Evolutionary conservation across 129 eudicot genomes (phyloP).

Genomic region (Pulicaria dysenterica): DNA sequence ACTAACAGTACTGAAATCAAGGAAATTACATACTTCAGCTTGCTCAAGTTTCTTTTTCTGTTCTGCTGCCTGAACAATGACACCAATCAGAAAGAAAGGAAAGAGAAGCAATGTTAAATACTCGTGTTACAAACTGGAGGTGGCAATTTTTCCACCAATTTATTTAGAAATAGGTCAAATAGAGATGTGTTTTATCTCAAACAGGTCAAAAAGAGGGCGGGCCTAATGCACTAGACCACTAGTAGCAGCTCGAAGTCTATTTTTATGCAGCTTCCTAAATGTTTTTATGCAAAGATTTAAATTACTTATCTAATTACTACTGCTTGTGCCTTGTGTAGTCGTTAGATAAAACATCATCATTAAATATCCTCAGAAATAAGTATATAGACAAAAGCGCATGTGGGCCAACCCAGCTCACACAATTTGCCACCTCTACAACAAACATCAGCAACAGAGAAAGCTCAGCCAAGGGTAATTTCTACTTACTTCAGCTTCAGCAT

Average conservation of each 20-base stretch:
- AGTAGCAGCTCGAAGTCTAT: background rate
- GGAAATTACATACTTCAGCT: slow-evolving; percentile 47
- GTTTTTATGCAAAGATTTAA: background rate
- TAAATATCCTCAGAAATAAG: background rate
- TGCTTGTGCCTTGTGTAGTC: background rate
- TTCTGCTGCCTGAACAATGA: slow-evolving; percentile 55
- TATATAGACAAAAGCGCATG: background rate
- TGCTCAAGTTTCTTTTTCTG: slow-evolving; percentile 49
- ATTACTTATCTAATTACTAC: background rate
- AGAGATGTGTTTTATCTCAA: slow-evolving; percentile 1
- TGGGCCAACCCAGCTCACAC: background rate
- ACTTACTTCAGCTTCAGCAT: slow-evolving; percentile 49
- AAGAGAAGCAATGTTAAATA: slow-evolving; percentile 10
- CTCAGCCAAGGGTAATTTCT: background rate
- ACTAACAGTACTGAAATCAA: background rate
- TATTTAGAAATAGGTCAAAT: background rate
- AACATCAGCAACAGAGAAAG: background rate
- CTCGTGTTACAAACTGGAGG: background rate
- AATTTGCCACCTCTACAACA: background rate
- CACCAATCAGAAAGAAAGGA: background rate
- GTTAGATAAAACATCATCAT: background rate
- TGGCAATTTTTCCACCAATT: background rate
- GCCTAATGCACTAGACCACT: background rate
- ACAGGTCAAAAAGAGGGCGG: background rate
- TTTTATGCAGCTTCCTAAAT: background rate